These are phyloP conservation scores for Rhodotorula sp. DNA, from an alignment of 1,284 basidiomycete genomes.

Conservation along the genomic window DNA sequence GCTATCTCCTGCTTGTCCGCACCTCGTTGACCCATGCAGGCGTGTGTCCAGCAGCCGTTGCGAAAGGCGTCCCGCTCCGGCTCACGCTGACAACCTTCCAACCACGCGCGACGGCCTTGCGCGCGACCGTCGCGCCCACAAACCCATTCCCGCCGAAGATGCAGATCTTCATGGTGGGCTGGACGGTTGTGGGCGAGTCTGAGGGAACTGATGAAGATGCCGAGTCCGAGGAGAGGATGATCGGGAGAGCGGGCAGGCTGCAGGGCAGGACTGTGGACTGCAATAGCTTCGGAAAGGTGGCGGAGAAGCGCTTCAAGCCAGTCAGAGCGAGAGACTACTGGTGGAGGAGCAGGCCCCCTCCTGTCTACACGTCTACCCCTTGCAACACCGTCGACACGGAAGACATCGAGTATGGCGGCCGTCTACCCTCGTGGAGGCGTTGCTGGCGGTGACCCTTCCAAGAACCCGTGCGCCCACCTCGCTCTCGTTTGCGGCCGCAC, in stretches of 20 bases:
- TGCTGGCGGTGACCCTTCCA: slow-evolving; percentile 13
- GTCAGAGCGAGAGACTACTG: too few relatives aligned
- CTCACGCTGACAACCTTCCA: slow-evolving; percentile 72
- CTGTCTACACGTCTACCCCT: too few relatives aligned
- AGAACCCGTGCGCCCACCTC: slow-evolving; percentile 14
- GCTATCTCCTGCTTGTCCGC: slow-evolving; percentile 5
- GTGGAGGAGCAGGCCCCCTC: too few relatives aligned
- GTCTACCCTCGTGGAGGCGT: slow-evolving; percentile 13
- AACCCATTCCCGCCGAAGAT: slow-evolving; percentile 38
- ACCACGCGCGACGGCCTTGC: slow-evolving; percentile 75
- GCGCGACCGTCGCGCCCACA: slow-evolving; percentile 82
- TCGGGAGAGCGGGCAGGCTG: not conserved
- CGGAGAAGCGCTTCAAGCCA: too few relatives aligned
- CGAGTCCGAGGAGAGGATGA: not conserved
- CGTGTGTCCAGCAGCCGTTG: slow-evolving; percentile 80
- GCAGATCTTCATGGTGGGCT: slow-evolving; percentile 7
- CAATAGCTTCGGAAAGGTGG: too few relatives aligned
- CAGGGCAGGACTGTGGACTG: not conserved
- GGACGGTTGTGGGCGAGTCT: not conserved
- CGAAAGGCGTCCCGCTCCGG: slow-evolving; percentile 74
- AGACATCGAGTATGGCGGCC: not conserved
- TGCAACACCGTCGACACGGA: not conserved
- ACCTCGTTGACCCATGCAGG: slow-evolving; percentile 81
- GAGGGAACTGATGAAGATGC: not conserved
- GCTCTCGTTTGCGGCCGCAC: not conserved